Conservation (phyloP, 1,284 basidiomycete species). For the Cronartium ribicola region DNA sequence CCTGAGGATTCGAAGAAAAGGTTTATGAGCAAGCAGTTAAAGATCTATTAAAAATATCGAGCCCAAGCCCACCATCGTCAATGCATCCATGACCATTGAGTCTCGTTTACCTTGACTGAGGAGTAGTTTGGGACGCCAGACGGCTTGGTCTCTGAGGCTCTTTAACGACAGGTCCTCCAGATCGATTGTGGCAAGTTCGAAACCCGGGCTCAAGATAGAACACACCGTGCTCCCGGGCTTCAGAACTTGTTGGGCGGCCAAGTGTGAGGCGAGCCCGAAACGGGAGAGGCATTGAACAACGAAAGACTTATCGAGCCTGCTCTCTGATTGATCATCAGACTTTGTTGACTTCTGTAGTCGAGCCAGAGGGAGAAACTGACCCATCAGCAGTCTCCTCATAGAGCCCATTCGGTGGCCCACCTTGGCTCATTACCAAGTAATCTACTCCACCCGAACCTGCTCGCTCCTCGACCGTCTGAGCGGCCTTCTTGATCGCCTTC, state of each 20-base stretch:
- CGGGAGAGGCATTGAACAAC: constrained; percentile 52
- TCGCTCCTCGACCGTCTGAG: constrained; percentile 9
- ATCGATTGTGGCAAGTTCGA: constrained; percentile 44
- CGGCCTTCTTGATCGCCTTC: constrained; percentile 23
- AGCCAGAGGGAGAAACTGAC: constrained; percentile 1
- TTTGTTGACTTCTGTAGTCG: not conserved
- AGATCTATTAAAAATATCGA: constrained; percentile 41
- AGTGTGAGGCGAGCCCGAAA: constrained; percentile 50
- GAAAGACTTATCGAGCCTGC: constrained; percentile 49
- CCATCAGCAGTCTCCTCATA: constrained; percentile 43
- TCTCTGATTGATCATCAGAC: constrained; percentile 28
- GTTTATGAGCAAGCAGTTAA: not conserved
- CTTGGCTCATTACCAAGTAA: constrained; percentile 52
- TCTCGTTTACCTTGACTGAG: constrained; percentile 42
- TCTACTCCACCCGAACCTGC: constrained; percentile 47
- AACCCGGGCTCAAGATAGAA: constrained; percentile 50
- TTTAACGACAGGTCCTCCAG: constrained; percentile 49
- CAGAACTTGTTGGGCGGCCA: constrained; percentile 49
- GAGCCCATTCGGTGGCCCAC: constrained; percentile 45
- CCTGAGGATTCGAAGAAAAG: constrained; percentile 14
- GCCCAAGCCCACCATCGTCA: constrained; percentile 25
- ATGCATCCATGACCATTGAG: constrained; percentile 24
- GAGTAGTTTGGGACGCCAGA: constrained; percentile 46
- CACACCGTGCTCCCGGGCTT: constrained; percentile 47
- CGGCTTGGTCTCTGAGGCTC: constrained; percentile 43